These are phyloP conservation scores for Petrea volubilis DNA, from an alignment of 257 asterid species.

Conservation along the genomic window DNA sequence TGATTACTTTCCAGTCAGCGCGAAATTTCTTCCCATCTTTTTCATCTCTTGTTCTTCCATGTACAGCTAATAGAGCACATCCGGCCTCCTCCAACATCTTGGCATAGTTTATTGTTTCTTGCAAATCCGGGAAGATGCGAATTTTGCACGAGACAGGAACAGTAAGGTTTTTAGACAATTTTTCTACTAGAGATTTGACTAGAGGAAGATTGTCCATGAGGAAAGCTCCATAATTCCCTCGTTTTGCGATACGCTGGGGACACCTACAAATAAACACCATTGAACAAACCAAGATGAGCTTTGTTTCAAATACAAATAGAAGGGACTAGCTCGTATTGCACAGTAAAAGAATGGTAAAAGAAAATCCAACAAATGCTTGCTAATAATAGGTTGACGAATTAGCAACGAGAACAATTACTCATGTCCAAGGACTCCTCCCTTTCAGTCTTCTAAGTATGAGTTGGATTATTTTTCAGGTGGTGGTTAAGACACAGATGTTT, in stretches of 20 bases:
- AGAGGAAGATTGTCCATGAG: slow-evolving; percentile 96
- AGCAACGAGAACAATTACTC: not conserved
- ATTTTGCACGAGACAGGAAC: slow-evolving; percentile 94
- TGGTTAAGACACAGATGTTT: not conserved
- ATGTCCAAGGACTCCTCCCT: not conserved
- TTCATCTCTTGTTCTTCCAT: slow-evolving; percentile 94
- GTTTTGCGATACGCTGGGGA: slow-evolving; percentile 91
- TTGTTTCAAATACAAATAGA: not conserved
- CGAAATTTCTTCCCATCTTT: slow-evolving; percentile 87
- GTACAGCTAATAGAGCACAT: slow-evolving; percentile 89
- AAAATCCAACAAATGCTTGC: slow-evolving; percentile 7
- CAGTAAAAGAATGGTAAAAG: not conserved
- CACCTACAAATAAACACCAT: slow-evolving; percentile 47
- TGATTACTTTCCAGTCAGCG: slow-evolving; percentile 84
- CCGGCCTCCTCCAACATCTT: slow-evolving; percentile 98
- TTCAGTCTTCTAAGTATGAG: not conserved
- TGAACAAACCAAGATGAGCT: slow-evolving; percentile 3
- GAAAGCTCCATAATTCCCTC: slow-evolving; percentile 96
- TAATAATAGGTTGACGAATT: not conserved
- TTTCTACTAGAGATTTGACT: slow-evolving; percentile 81
- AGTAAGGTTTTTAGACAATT: slow-evolving; percentile 61
- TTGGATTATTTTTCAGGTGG: not conserved
- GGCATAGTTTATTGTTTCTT: slow-evolving; percentile 83
- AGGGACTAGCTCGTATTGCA: not conserved
- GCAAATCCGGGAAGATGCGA: slow-evolving; percentile 73